These are phyloP conservation scores for Aurantiochytrium sp. DNA, from an alignment of 108 stramenopile species.

Conservation along the genomic window DNA sequence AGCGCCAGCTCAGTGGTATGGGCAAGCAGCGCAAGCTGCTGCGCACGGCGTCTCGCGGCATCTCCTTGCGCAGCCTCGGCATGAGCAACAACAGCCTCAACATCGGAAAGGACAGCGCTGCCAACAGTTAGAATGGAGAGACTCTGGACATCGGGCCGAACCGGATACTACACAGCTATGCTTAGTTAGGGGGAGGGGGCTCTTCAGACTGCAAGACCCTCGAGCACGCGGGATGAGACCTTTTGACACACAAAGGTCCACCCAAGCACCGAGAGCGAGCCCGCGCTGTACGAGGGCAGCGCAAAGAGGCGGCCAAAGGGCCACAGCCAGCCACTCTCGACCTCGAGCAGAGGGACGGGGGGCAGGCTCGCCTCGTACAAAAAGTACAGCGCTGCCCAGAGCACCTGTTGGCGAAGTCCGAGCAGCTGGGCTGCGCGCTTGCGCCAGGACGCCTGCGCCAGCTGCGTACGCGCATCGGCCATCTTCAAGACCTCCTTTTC, in stretches of 20 bases:
- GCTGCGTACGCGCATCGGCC: not conserved
- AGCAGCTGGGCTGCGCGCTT: not conserved
- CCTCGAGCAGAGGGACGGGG: not conserved
- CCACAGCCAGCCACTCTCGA: not conserved
- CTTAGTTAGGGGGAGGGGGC: no score
- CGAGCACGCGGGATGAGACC: not conserved
- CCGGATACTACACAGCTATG: no score
- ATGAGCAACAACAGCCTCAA: no score
- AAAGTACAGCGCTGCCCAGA: constrained; percentile 6
- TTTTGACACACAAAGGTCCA: constrained; percentile 23
- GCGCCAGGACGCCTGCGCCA: not conserved
- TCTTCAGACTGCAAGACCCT: not conserved
- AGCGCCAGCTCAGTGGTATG: not conserved
- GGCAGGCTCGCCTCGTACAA: not conserved
- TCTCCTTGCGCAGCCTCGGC: not conserved
- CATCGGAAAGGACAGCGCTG: no score
- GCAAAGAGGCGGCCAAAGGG: not conserved
- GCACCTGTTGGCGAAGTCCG: not conserved
- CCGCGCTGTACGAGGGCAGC: not conserved
- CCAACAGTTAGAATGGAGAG: no score
- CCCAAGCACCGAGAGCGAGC: not conserved
- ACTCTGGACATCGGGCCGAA: no score
- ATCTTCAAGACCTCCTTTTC: not conserved
- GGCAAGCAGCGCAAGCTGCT: not conserved
- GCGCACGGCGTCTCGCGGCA: not conserved